Base-by-base conservation (phyloP, 139 green algal genomes). In the Picochlorum sp. region DNA sequence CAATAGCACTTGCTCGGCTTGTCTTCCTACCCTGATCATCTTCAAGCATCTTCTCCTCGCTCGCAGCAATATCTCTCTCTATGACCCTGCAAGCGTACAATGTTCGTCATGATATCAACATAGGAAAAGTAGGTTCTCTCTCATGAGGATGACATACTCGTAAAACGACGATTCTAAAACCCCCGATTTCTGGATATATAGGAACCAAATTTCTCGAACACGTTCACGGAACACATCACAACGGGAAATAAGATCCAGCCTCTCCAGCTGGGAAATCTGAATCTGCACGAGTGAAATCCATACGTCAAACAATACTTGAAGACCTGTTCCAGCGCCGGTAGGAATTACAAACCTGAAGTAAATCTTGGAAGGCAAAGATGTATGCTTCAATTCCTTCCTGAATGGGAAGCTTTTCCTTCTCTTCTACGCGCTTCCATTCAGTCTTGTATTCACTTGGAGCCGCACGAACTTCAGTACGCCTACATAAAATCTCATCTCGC, bases 191-290 rank as follows among this genome's bases (percentile, higher is more conserved):
- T 56, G 28, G 30, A 76, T 11, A 2, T 56, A 63, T 10, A 56
- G 55, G 21, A 72, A 47, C 69, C 69, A 76, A 8, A 76, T 47
- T 45, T 76, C 28, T 2, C 59, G 18, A 51, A 55, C 31, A 45
- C 54, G 51, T 4, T 14, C 54, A 2, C 9, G 3, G 0, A 76
- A 21, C 6, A 41, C 7, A 41, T 41, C 34, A 3, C 4, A 49
- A 3, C 28, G 20, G 15, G 67, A 45, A 20, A 63, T 41, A 23
- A 62, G 55, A 16, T 16, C 7, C 0, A 54, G 64, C 16, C 71
- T 63, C n/a, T 45, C 41, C 52, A 70, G 69, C 58, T 55, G 13
- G 47, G 34, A 69, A 63, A 61, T 61, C 9, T 24, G 51, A 34
- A 18, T 26, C 23, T 38, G 15, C 23, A 59, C n/a, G 23, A 30